Percentiles rank a stretch among this genome's conserved stretches.
These are phyloP conservation scores for Aspergillus nomiae DNA, from an alignment of 2,329 filamentous ascomycete genomes.

Conservation along the genomic window DNA sequence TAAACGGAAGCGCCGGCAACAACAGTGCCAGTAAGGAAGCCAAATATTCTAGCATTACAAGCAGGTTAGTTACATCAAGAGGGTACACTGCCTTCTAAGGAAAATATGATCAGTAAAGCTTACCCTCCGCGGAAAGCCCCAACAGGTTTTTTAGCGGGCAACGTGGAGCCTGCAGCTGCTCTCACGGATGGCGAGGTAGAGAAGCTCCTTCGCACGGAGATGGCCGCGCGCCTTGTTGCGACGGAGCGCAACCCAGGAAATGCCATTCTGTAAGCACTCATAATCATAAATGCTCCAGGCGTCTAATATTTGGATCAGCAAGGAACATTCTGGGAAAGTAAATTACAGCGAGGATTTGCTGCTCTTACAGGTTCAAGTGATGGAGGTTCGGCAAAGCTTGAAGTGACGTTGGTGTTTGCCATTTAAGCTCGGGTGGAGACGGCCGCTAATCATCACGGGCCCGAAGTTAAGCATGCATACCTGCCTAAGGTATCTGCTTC, in stretches of 20 bases:
- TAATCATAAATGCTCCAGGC: conserved; percentile 4
- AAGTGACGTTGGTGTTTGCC: conserved; percentile 9
- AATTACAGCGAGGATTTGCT: neutral
- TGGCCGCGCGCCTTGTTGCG: conserved; percentile 22
- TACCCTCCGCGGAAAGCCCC: conserved; percentile 73
- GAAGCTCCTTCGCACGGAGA: conserved; percentile 29
- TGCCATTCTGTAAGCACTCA: conserved; percentile 18
- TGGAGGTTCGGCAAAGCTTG: neutral
- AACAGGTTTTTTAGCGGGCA: conserved; percentile 65
- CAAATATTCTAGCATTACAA: conserved; percentile 68
- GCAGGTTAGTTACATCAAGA: conserved; percentile 3
- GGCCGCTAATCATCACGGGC: neutral
- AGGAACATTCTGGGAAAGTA: conserved; percentile 3
- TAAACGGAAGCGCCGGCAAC: conserved; percentile 81
- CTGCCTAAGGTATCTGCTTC: neutral
- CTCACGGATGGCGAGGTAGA: conserved; percentile 41
- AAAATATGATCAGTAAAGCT: conserved; percentile 35
- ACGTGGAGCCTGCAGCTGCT: conserved; percentile 40
- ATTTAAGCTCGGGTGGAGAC: conserved; percentile 1
- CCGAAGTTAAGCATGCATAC: neutral
- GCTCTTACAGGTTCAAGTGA: neutral
- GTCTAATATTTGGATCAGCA: conserved; percentile 7
- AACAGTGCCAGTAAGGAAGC: conserved; percentile 84
- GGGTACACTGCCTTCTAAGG: neutral
- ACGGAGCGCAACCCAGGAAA: conserved; percentile 20